Conservation (phyloP, 768 basidiomycete species). For the Kwoniella dendrophila region DNA sequence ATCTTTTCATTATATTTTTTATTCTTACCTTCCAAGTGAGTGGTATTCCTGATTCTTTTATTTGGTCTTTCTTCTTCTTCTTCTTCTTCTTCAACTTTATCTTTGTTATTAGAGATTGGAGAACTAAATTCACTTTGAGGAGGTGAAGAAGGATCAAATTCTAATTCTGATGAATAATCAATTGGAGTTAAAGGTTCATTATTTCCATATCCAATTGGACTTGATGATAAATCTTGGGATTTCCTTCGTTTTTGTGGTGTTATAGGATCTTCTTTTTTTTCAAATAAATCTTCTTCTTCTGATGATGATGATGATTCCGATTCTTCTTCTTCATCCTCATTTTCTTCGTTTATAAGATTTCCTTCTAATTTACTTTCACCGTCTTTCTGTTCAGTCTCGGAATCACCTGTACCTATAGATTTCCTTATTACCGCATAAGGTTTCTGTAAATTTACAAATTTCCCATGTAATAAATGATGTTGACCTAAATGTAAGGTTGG, state of each 20-base stretch:
- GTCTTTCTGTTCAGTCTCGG: not conserved
- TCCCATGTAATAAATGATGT: conserved; percentile 88
- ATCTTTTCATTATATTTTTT: conserved; percentile 9
- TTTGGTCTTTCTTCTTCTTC: not conserved
- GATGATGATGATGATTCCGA: conserved; percentile 1
- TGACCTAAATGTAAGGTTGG: conserved; percentile 75
- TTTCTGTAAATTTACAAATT: conserved; percentile 71
- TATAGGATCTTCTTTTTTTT: not conserved
- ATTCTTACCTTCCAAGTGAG: conserved; percentile 4
- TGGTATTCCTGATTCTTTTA: conserved; percentile 1
- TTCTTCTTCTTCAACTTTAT: conserved; percentile 21
- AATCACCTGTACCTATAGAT: not conserved
- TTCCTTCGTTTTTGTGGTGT: not conserved
- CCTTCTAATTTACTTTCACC: conserved; percentile 6
- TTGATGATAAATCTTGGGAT: conserved; percentile 10
- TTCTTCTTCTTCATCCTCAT: conserved; percentile 28
- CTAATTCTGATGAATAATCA: conserved; percentile 53
- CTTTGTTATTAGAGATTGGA: not conserved
- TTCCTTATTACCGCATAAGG: conserved; percentile 73
- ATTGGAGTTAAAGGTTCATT: conserved; percentile 27
- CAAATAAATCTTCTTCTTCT: conserved; percentile 20
- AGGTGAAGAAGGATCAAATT: conserved; percentile 34
- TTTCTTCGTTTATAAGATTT: conserved; percentile 35
- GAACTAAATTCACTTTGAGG: not conserved
- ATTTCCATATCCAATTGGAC: conserved; percentile 4